These are phyloP conservation scores for Pholiota conissans DNA, from an alignment of 768 basidiomycete species.

Conservation along the genomic window DNA sequence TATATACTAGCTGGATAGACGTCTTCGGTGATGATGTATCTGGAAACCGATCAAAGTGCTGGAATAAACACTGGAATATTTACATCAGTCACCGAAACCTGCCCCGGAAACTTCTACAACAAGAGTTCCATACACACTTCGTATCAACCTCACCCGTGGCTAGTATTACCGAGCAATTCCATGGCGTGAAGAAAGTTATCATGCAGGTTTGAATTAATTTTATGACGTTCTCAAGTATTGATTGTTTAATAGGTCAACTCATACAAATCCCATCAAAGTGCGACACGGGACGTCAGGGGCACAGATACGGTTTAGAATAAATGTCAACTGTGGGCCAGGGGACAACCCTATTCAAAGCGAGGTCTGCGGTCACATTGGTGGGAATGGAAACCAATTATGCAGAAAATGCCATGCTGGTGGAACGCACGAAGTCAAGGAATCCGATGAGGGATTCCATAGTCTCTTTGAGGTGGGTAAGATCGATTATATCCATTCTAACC, in stretches of 20 bases:
- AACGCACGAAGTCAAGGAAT: conserved; percentile 28
- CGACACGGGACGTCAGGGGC: conserved; percentile 24
- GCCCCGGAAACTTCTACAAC: too few species aligned
- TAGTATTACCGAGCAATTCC: too few species aligned
- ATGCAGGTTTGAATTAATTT: too few species aligned
- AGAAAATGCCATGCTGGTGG: conserved; percentile 39
- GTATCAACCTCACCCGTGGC: too few species aligned
- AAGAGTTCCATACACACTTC: too few species aligned
- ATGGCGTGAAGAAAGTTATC: too few species aligned
- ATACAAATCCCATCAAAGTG: conserved; percentile 29
- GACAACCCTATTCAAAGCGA: conserved; percentile 42
- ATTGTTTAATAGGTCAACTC: conserved; percentile 25
- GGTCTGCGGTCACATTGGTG: conserved; percentile 37
- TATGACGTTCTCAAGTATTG: not conserved
- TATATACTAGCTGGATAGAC: conserved; percentile 32
- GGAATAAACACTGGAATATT: too few species aligned
- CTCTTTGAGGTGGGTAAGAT: conserved; percentile 28
- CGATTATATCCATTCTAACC: not conserved
- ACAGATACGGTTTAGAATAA: conserved; percentile 25
- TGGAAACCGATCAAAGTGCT: conserved; percentile 38
- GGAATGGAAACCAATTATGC: conserved; percentile 39
- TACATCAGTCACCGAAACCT: too few species aligned
- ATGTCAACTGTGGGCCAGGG: conserved; percentile 29
- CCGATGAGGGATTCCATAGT: conserved; percentile 31
- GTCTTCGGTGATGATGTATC: conserved; percentile 43